Percentiles rank a stretch among this genome's conserved stretches.
Evolutionary conservation across 306 rosid species (phyloP).

Genomic region (Luffa aegyptiaca): DNA sequence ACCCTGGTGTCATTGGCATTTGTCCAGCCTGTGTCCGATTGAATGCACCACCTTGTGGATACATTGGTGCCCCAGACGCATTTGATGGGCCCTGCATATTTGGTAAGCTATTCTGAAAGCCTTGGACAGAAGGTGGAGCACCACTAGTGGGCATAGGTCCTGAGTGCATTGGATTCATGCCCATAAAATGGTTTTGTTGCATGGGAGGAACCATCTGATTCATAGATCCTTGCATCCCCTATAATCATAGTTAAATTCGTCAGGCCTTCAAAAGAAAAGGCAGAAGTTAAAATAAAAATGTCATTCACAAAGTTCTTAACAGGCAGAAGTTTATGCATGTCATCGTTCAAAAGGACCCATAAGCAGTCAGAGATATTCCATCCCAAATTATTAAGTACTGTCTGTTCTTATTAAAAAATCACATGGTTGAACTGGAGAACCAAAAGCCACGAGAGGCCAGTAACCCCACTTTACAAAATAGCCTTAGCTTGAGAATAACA

Average conservation of each 20-base stretch:
- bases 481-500: neutral
- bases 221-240: constrained; percentile 91
- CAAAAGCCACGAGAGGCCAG: neutral
- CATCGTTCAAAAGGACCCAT: neutral
- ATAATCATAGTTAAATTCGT: neutral
- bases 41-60: constrained; percentile 67
- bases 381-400: neutral
- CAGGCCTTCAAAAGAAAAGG: neutral
- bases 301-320: neutral
- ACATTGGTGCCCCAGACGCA: constrained; percentile 47
- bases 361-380: neutral
- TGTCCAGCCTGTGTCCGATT: constrained; percentile 82
- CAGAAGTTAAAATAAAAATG: neutral
- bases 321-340: neutral
- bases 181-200: constrained; percentile 78
- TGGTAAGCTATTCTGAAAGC: constrained; percentile 55
- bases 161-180: constrained; percentile 90
- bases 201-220: constrained; percentile 74
- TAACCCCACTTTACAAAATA: neutral
- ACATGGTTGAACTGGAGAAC: neutral
- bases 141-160: constrained; percentile 64
- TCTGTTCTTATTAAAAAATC: neutral
- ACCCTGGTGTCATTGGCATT: constrained; percentile 86
- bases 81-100: constrained; percentile 84
- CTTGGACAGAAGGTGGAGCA: constrained; percentile 51